Conservation (phyloP, 2,329 filamentous ascomycete genomes). For the Claviceps spartinae region DNA sequence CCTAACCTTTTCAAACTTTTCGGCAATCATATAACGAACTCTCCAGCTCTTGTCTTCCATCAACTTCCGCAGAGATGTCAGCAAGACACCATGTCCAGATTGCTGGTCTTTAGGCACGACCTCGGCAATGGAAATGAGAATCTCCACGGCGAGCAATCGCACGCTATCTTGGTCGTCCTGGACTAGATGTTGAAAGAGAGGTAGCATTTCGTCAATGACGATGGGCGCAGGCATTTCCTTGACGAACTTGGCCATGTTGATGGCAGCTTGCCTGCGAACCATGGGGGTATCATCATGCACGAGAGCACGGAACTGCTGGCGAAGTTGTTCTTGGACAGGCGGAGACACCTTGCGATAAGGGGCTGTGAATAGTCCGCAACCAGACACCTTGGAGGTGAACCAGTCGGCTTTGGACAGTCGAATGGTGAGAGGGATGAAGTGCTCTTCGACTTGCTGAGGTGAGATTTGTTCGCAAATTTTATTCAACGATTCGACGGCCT, state of each 20-base stretch:
- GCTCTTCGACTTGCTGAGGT: constrained; percentile 84
- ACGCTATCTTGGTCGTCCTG: constrained; percentile 97
- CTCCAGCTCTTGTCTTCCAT: constrained; percentile 99
- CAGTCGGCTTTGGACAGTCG: constrained; percentile 98
- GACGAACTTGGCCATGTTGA: constrained; percentile 92
- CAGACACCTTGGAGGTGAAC: constrained; percentile 99
- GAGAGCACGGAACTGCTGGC: constrained; percentile 81
- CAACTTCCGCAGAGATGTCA: constrained; percentile 79
- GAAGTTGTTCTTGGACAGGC: constrained; percentile 77
- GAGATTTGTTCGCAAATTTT: constrained; percentile 95
- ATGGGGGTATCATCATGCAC: constrained; percentile 98
- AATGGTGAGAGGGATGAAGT: constrained; percentile 90
- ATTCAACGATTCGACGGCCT: constrained; percentile 98
- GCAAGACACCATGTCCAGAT: constrained; percentile 81
- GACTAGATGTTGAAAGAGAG: constrained; percentile 92
- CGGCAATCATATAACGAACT: constrained; percentile 97
- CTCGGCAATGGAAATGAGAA: constrained; percentile 91
- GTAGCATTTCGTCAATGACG: constrained; percentile 97
- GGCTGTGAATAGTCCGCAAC: constrained; percentile 84
- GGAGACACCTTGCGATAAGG: constrained; percentile 87
- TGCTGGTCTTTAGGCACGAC: constrained; percentile 97
- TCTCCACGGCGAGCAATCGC: constrained; percentile 85
- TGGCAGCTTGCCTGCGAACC: constrained; percentile 93
- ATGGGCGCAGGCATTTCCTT: constrained; percentile 88
- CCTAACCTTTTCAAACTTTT: constrained; percentile 86